phyloP scores from a whole-genome alignment of 345 rosid species.

The Chamaenerion angustifolium region DNA sequence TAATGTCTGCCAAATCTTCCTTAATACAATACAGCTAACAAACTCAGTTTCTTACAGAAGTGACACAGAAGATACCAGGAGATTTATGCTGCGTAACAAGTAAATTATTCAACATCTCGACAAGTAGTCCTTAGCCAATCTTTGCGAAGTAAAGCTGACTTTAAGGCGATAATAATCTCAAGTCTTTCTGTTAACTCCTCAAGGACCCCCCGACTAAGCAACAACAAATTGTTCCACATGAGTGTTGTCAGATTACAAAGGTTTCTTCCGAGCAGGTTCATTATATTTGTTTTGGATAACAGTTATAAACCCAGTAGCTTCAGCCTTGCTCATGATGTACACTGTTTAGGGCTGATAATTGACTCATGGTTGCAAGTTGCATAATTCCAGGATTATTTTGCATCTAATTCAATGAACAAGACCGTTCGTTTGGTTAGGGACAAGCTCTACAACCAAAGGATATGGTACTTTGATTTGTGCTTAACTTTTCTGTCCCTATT shows the following conservation, averaged over 20 bases:
- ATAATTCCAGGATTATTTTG: slow-evolving; percentile 61
- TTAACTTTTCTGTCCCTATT: slow-evolving; percentile 3
- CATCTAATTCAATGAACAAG: slow-evolving; percentile 68
- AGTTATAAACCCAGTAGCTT: not conserved
- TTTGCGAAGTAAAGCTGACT: not conserved
- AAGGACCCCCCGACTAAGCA: not conserved
- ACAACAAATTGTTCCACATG: not conserved
- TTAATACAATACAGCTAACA: too few species aligned
- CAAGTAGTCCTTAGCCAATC: not conserved
- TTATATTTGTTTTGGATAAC: not conserved
- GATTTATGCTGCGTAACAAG: not conserved
- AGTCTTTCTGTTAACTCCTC: not conserved
- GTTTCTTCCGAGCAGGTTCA: slow-evolving; percentile 5
- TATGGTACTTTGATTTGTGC: not conserved
- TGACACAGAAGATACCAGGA: too few species aligned
- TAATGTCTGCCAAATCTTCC: too few species aligned
- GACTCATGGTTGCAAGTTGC: slow-evolving; percentile 6
- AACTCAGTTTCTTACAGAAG: too few species aligned
- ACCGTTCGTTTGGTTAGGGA: slow-evolving; percentile 59
- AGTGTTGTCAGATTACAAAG: not conserved
- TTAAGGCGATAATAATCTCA: not conserved
- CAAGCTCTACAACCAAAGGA: slow-evolving; percentile 69
- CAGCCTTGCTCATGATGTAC: not conserved
- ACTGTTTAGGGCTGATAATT: not conserved
- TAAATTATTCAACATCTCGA: not conserved